A percentile compares a stretch with the other conserved stretches of the same genome.
Evolutionary conservation across 1,284 basidiomycete genomes (phyloP).

Genomic region (Schizophyllum commune): DNA sequence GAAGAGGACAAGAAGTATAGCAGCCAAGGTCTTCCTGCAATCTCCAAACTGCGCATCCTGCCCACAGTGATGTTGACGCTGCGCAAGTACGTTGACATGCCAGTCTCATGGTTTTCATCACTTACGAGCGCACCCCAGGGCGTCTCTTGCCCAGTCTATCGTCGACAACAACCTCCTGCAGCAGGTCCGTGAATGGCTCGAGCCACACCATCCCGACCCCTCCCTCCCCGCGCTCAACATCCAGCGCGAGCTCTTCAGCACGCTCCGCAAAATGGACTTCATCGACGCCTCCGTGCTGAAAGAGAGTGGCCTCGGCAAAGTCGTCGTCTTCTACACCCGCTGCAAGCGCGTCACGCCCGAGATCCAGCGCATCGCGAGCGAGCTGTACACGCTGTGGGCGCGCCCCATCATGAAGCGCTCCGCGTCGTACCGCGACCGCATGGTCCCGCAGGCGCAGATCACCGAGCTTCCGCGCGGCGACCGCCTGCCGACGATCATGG

Average conservation of each 20-base stretch:
- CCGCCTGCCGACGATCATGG: constrained; percentile 62
- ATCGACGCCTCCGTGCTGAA: constrained; percentile 91
- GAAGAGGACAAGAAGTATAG: constrained; percentile 83
- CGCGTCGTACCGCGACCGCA: constrained; percentile 74
- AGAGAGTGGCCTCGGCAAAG: constrained; percentile 85
- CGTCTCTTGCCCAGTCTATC: constrained; percentile 85
- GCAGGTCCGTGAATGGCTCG: constrained; percentile 88
- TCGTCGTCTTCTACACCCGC: constrained; percentile 95
- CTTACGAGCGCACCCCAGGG: constrained; percentile 33
- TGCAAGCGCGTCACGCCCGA: constrained; percentile 82
- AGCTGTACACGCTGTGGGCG: constrained; percentile 84
- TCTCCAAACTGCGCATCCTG: constrained; percentile 79
- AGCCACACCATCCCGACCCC: constrained; percentile 80
- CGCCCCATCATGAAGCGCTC: constrained; percentile 92
- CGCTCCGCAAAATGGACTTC: constrained; percentile 81
- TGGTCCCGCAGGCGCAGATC: constrained; percentile 47
- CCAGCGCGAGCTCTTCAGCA: constrained; percentile 86
- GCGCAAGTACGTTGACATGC: constrained; percentile 67
- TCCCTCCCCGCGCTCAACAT: constrained; percentile 95
- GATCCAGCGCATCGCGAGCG: constrained; percentile 76
- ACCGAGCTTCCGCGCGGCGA: constrained; percentile 38
- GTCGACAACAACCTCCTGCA: constrained; percentile 93
- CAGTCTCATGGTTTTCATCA: background rate
- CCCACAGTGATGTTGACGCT: constrained; percentile 89
- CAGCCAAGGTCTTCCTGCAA: constrained; percentile 76